These are phyloP conservation scores for Ensete ventricosum DNA, from an alignment of 176 grass and related monocot species.

Conservation along the genomic window DNA sequence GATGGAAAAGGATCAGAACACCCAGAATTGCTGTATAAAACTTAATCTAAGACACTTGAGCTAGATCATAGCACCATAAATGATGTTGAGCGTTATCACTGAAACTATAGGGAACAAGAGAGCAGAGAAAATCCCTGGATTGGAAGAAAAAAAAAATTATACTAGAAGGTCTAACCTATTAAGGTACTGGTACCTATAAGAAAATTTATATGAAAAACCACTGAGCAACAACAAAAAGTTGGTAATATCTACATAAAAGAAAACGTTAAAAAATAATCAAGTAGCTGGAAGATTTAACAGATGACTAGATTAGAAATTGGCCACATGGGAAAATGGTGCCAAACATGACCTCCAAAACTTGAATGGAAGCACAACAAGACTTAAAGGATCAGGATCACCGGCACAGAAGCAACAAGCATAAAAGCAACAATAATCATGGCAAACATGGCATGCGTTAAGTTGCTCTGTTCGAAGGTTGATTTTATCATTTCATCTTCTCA, in stretches of 20 bases:
- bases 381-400: background rate
- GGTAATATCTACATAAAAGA: background rate
- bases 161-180: background rate
- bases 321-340: too few relatives aligned
- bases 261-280: background rate
- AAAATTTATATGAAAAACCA: background rate
- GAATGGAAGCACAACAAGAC: too few relatives aligned
- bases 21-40: background rate
- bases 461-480: too few relatives aligned
- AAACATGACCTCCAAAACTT: too few relatives aligned
- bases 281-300: too few relatives aligned
- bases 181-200: background rate
- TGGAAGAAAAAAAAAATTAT: background rate
- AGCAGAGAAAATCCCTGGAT: background rate
- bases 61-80: background rate
- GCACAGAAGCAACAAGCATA: background rate
- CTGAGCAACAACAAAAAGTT: background rate
- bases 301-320: background rate
- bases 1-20: background rate
- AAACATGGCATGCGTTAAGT: background rate
- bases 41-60: background rate
- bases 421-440: background rate
- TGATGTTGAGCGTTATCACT: background rate
- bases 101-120: background rate
- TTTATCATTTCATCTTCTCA: too few relatives aligned